Percentiles rank a stretch among this genome's conserved stretches.
These are phyloP conservation scores for Syzygium grande DNA, from an alignment of 345 rosid species.

Conservation along the genomic window DNA sequence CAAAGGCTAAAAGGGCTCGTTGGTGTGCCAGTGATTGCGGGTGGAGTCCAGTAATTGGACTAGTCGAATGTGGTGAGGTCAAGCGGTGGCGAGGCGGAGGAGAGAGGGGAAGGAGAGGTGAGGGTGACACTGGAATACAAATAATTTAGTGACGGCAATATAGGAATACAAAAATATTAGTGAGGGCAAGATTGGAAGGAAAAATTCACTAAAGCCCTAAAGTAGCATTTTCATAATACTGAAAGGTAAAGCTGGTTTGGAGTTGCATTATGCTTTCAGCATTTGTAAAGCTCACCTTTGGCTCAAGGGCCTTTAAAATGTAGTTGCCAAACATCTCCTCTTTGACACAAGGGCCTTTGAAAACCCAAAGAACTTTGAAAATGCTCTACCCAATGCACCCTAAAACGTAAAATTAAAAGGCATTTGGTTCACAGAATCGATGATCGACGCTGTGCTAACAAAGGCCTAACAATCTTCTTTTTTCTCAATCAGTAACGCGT, in stretches of 20 bases:
- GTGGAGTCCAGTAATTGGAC: neutral
- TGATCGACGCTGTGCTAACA: rapidly evolving
- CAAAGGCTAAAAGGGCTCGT: neutral
- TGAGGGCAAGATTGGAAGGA: neutral
- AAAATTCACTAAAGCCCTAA: neutral
- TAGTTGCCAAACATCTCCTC: neutral
- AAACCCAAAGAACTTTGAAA: neutral
- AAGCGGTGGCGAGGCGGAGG: neutral
- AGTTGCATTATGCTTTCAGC: neutral
- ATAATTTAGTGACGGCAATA: neutral
- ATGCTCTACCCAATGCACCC: neutral
- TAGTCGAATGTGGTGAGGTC: neutral
- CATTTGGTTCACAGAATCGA: neutral
- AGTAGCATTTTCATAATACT: neutral
- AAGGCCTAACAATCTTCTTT: neutral
- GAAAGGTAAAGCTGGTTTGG: neutral
- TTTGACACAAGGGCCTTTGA: neutral
- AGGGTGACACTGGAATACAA: neutral
- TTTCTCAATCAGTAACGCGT: rapidly evolving
- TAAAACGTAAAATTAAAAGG: neutral
- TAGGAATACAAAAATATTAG: neutral
- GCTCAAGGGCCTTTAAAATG: neutral
- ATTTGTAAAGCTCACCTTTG: neutral
- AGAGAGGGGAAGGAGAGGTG: neutral
- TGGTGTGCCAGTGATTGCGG: neutral